Percentiles rank a stretch among this genome's conserved stretches.
Evolutionary conservation across 805 yeast species (phyloP).

Genomic region (Schwanniomyces sp.): DNA sequence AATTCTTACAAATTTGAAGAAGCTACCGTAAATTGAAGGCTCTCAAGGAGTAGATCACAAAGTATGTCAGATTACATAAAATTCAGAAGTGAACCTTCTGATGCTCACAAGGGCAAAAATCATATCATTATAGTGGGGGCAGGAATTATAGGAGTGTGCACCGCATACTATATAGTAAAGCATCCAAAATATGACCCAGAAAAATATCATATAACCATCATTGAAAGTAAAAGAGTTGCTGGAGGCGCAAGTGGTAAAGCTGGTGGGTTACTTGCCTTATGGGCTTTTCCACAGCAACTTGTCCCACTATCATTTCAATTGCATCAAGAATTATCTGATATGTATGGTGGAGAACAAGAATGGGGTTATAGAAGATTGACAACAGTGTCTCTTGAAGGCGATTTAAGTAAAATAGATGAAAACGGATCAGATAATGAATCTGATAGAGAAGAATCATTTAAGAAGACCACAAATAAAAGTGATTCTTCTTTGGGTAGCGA

Average conservation of each 20-base stretch:
- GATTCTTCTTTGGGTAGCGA: constrained; percentile 13
- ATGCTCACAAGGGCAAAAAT: constrained; percentile 57
- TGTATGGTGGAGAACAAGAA: constrained; percentile 76
- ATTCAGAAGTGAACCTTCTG: constrained; percentile 43
- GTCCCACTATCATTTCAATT: constrained; percentile 84
- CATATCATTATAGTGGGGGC: constrained; percentile 90
- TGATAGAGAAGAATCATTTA: constrained; percentile 11
- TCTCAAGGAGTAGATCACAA: not conserved
- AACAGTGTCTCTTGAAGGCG: constrained; percentile 86
- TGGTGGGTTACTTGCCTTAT: constrained; percentile 89
- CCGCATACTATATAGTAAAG: constrained; percentile 82
- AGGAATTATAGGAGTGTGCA: constrained; percentile 94
- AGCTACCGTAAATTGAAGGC: not conserved
- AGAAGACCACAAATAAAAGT: constrained; percentile 11
- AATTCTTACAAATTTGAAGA: not conserved
- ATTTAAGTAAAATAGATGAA: constrained; percentile 42
- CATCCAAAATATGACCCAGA: constrained; percentile 78
- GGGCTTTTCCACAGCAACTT: constrained; percentile 96
- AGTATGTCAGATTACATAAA: constrained; percentile 30
- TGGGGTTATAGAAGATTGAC: constrained; percentile 94
- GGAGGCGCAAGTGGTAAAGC: constrained; percentile 98
- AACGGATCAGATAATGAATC: constrained; percentile 15
- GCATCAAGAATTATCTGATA: constrained; percentile 78
- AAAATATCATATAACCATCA: constrained; percentile 75
- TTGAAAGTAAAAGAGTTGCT: constrained; percentile 90